A percentile compares a stretch with the other conserved stretches of the same genome.
These are phyloP conservation scores for Colletotrichum lini DNA, from an alignment of 2,329 filamentous ascomycete species.

Conservation along the genomic window DNA sequence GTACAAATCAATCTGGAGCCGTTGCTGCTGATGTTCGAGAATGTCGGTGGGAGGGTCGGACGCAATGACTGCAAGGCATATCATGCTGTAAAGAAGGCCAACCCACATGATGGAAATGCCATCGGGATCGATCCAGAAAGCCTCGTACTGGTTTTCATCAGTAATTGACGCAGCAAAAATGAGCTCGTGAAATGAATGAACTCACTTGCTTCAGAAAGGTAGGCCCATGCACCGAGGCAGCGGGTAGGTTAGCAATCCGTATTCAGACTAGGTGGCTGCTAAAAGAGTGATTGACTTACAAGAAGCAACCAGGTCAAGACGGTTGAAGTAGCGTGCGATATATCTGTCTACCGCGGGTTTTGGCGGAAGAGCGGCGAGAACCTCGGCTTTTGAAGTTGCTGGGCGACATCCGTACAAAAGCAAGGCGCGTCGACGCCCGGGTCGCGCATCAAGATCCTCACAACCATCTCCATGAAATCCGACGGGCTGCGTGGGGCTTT, in stretches of 20 bases:
- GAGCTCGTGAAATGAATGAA: background rate
- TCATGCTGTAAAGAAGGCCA: constrained; percentile 51
- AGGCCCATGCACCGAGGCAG: constrained; percentile 51
- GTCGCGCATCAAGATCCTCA: no score
- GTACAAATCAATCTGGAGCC: constrained; percentile 44
- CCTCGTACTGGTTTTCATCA: constrained; percentile 44
- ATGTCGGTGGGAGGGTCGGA: constrained; percentile 43
- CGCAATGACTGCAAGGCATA: constrained; percentile 48
- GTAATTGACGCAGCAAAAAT: background rate
- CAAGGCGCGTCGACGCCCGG: background rate
- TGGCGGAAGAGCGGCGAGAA: constrained; percentile 52
- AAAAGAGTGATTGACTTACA: background rate
- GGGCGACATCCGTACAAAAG: constrained; percentile 18
- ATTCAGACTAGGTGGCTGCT: no score
- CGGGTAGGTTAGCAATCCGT: background rate
- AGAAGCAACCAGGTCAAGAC: constrained; percentile 46
- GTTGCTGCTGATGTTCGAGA: constrained; percentile 43
- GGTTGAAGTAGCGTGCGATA: constrained; percentile 55
- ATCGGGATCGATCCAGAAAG: constrained; percentile 49
- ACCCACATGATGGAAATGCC: constrained; percentile 47
- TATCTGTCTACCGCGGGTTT: constrained; percentile 52
- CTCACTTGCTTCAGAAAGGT: constrained; percentile 45
- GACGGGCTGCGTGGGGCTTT: background rate
- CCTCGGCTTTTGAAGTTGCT: constrained; percentile 46
- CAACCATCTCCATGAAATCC: rapidly evolving